Base-by-base conservation (phyloP, 1,284 basidiomycete genomes). In the Ceratobasidium sp. region DNA sequence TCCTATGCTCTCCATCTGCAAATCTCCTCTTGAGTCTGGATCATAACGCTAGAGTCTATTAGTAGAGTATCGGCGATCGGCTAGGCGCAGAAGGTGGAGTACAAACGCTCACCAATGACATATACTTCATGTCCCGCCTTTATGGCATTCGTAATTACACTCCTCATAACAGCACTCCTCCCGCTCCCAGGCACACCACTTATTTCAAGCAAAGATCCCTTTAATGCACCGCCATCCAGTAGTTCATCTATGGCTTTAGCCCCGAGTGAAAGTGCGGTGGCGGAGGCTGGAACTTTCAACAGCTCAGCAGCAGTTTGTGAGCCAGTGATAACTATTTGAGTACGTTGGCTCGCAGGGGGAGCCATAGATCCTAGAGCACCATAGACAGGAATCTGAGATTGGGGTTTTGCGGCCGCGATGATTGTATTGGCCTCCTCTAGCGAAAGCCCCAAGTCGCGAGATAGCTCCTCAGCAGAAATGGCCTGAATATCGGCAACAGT, bases 291-390 rank as follows among this genome's bases (percentile, higher is more conserved):
- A 46, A 66, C 62, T 29, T 41, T 54, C 13, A 66, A 41, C n/a
- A 66, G 36, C 16, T 52, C 52, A n/a, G 62, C 62, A 36, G 62
- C 62, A 4, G 62, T 66, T 36, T 66, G 62, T n/a, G 62, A 66
- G 39, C 62, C 62, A 44, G 39, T 29, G n/a, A 66, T 56, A 21
- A 52, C 39, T 39, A 66, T 54, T 16, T 66, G 62, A 44, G 62
- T 29, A 13, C 62, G 50, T 23, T 66, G 62, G n/a, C 21, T 66
- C 14, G 36, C 50, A 46, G 41, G 23, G n/a, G 41, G 11, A 9
- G 1, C 39, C 8, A 9, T 11, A 59, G 27, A 29, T 23, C 8
- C 25, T 14, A 7, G 13, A 19, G 39, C 13, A 25, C 25, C 19
- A 2, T 53, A 8, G 9, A 33, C 9, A 14, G 52, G 39, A 9